These are phyloP conservation scores for Trichosanthes truncata DNA, from an alignment of 306 rosid genomes.

Conservation along the genomic window DNA sequence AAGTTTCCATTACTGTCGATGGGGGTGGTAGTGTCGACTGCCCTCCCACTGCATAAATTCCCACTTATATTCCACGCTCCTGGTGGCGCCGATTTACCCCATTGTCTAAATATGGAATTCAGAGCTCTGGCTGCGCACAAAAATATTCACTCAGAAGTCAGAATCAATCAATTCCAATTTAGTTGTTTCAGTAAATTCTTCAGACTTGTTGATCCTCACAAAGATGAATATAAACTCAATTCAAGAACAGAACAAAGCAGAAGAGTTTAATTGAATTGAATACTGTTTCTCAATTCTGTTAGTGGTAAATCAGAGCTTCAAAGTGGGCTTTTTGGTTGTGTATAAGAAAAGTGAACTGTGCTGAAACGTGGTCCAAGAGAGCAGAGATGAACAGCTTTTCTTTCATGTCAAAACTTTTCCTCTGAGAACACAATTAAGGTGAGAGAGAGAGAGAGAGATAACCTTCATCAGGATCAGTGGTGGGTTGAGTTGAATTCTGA, in stretches of 20 bases:
- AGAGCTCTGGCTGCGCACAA: slow-evolving; percentile 30
- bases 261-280: background rate
- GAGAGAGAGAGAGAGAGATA: background rate
- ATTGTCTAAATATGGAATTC: slow-evolving; percentile 51
- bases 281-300: background rate
- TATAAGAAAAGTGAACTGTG: background rate
- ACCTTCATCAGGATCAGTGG: slow-evolving; percentile 62
- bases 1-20: background rate
- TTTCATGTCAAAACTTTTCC: background rate
- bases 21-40: slow-evolving; percentile 16
- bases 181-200: background rate
- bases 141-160: background rate
- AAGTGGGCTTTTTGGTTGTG: background rate
- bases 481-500: slow-evolving; percentile 28
- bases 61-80: slow-evolving; percentile 56
- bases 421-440: background rate
- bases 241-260: background rate
- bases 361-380: too few relatives aligned
- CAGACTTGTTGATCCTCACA: background rate
- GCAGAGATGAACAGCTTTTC: too few relatives aligned
- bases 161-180: background rate
- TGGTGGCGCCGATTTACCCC: slow-evolving; percentile 26
- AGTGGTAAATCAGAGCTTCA: background rate
- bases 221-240: background rate
- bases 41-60: slow-evolving; percentile 58